Conservation (phyloP, 108 stramenopile species). For the Aureococcus anophagefferens region DNA sequence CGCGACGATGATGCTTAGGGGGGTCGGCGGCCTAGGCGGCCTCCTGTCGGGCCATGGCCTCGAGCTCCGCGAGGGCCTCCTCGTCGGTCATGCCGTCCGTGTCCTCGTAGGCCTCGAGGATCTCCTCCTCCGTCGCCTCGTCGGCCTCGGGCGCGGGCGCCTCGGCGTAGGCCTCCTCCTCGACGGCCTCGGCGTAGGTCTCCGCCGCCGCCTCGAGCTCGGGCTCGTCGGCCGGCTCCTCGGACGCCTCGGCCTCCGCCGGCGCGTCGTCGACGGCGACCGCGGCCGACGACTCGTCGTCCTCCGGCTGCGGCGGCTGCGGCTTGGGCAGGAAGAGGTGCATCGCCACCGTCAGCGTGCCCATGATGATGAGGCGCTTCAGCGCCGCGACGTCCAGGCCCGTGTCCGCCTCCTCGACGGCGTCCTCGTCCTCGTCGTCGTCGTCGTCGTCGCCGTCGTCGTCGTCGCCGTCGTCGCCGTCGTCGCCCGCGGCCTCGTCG, state of each 20-base stretch:
- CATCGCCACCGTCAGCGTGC: too few relatives aligned
- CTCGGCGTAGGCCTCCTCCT: not conserved
- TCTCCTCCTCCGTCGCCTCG: not conserved
- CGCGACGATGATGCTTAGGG: too few relatives aligned
- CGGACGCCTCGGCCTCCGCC: not conserved
- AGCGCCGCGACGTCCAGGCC: not conserved
- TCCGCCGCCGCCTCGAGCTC: not conserved
- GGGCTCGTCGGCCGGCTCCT: not conserved
- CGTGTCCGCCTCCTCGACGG: not conserved
- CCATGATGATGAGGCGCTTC: too few relatives aligned
- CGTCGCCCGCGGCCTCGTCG: not conserved
- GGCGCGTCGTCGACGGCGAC: not conserved
- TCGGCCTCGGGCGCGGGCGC: not conserved
- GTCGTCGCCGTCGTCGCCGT: not conserved
- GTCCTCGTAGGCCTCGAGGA: not conserved
- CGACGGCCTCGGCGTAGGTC: not conserved
- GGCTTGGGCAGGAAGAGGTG: not conserved
- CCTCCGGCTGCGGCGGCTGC: too few relatives aligned
- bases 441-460: not conserved
- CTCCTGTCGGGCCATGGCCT: too few relatives aligned
- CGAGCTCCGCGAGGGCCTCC: too few relatives aligned
- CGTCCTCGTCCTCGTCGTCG: not conserved
- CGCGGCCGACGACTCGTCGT: too few relatives aligned
- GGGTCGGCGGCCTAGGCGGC: too few relatives aligned
- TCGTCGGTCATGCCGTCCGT: not conserved